A percentile compares a stretch with the other conserved stretches of the same genome.
Evolutionary conservation across 2,329 filamentous ascomycete species (phyloP).

Genomic region (Cercospora zeae-maydis): DNA sequence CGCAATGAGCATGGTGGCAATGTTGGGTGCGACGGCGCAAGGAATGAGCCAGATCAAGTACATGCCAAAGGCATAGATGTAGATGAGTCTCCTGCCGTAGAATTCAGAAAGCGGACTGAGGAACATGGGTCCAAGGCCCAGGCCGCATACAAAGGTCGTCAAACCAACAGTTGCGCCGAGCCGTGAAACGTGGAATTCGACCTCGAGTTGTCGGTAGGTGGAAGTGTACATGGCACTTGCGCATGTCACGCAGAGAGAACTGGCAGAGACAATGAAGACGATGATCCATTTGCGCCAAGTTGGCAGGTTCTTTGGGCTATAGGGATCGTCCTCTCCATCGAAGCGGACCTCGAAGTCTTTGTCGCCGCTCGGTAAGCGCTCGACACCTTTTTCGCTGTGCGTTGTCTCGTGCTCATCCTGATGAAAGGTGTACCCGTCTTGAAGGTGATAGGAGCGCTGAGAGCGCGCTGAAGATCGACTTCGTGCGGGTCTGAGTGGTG

Average conservation of each 20-base stretch:
- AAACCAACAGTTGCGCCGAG: slow-evolving; percentile 76
- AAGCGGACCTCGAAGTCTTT: slow-evolving; percentile 67
- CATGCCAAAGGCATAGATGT: slow-evolving; percentile 60
- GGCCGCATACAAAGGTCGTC: slow-evolving; percentile 62
- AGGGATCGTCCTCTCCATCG: slow-evolving; percentile 69
- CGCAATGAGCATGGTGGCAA: slow-evolving; percentile 54
- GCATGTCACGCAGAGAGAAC: slow-evolving; percentile 67
- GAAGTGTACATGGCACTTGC: slow-evolving; percentile 59
- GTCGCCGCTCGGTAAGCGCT: slow-evolving; percentile 23
- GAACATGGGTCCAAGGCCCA: slow-evolving; percentile 57
- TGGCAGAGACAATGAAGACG: slow-evolving; percentile 67
- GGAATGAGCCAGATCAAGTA: slow-evolving; percentile 57
- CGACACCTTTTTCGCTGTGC: background rate
- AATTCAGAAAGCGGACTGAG: slow-evolving; percentile 63
- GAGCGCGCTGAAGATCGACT: slow-evolving; percentile 31
- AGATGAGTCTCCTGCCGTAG: slow-evolving; percentile 63
- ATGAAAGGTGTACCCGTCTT: slow-evolving; percentile 31
- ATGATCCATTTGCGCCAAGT: slow-evolving; percentile 73
- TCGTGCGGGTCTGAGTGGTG: slow-evolving; percentile 19
- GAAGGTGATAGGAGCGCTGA: slow-evolving; percentile 29
- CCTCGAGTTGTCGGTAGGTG: slow-evolving; percentile 72
- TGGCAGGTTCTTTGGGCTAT: slow-evolving; percentile 68
- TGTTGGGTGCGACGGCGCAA: slow-evolving; percentile 53
- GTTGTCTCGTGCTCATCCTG: slow-evolving; percentile 7
- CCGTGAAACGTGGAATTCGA: slow-evolving; percentile 67